Percentiles rank a stretch among this genome's conserved stretches.
phyloP scores from a whole-genome alignment of 1,284 basidiomycete species.

The Testicularia cyperi region DNA sequence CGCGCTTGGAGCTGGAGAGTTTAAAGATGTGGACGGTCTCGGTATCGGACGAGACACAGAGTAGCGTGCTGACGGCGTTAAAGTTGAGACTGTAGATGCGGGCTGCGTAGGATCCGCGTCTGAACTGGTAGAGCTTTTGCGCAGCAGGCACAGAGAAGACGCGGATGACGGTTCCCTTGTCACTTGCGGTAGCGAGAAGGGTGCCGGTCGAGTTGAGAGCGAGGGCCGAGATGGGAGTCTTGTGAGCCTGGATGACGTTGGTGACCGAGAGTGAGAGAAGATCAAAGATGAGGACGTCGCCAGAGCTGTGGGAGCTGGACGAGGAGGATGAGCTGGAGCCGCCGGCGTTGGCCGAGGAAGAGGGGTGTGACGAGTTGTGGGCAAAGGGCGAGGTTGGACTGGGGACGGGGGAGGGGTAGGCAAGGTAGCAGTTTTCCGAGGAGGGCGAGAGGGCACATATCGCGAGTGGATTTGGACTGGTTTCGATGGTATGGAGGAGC shows the following conservation, averaged over 20 bases:
- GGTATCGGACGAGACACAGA: slow-evolving; percentile 87
- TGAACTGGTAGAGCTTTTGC: slow-evolving; percentile 91
- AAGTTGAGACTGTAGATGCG: slow-evolving; percentile 89
- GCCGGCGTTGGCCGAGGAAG: slow-evolving; percentile 49
- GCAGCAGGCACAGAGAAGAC: slow-evolving; percentile 89
- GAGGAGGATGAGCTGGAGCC: slow-evolving; percentile 61
- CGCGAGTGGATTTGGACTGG: slow-evolving; percentile 89
- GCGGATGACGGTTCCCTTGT: slow-evolving; percentile 95
- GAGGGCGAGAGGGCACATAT: slow-evolving; percentile 92
- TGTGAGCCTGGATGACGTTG: slow-evolving; percentile 97
- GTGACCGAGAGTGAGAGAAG: slow-evolving; percentile 85
- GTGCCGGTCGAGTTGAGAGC: slow-evolving; percentile 84
- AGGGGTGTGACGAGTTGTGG: not conserved
- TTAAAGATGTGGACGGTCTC: slow-evolving; percentile 98
- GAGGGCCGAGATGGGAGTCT: slow-evolving; percentile 84
- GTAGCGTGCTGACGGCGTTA: slow-evolving; percentile 77
- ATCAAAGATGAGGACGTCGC: slow-evolving; percentile 68
- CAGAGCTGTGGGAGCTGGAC: slow-evolving; percentile 61
- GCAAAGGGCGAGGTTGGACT: slow-evolving; percentile 69
- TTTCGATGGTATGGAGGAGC: slow-evolving; percentile 94
- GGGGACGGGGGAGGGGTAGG: slow-evolving; percentile 90
- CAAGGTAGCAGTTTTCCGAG: slow-evolving; percentile 93
- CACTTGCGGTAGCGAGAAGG: slow-evolving; percentile 86
- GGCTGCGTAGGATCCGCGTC: slow-evolving; percentile 81
- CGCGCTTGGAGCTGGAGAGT: slow-evolving; percentile 63